Percentiles rank a stretch among this genome's conserved stretches.
Evolutionary conservation across 805 yeast species (phyloP).

Genomic region (Diddensiella santjacobensis): DNA sequence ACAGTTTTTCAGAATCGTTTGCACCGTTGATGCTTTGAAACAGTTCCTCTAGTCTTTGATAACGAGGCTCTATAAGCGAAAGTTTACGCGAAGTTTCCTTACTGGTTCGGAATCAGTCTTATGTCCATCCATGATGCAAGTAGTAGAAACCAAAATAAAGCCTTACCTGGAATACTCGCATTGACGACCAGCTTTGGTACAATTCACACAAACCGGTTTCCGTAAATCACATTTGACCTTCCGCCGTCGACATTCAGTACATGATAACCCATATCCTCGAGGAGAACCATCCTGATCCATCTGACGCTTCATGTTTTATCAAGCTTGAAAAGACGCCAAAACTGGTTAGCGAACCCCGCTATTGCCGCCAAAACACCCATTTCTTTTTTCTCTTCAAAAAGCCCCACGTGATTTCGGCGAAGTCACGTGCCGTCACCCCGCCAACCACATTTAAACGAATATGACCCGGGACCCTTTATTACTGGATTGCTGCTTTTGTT

Average conservation of each 20-base stretch:
- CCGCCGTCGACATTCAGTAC: constrained; percentile 14
- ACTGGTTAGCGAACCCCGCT: too few relatives aligned
- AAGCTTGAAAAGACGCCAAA: too few relatives aligned
- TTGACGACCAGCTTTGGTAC: constrained; percentile 3
- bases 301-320: not conserved
- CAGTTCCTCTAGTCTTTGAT: not conserved
- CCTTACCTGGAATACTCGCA: constrained; percentile 8
- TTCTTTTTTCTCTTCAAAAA: too few relatives aligned
- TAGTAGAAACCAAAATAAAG: not conserved
- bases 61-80: not conserved
- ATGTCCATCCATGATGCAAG: too few relatives aligned
- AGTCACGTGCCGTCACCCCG: too few relatives aligned
- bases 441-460: too few relatives aligned
- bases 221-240: constrained; percentile 10
- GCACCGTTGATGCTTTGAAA: not conserved
- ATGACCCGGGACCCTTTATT: too few relatives aligned
- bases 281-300: not conserved
- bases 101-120: not conserved
- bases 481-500: too few relatives aligned
- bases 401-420: too few relatives aligned
- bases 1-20: not conserved
- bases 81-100: not conserved
- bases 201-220: constrained; percentile 6
- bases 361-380: too few relatives aligned
- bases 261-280: constrained; percentile 4